Evolutionary conservation across 768 basidiomycete species (phyloP).

Genomic region (Tylopilus plumbeoviolaceoides): DNA sequence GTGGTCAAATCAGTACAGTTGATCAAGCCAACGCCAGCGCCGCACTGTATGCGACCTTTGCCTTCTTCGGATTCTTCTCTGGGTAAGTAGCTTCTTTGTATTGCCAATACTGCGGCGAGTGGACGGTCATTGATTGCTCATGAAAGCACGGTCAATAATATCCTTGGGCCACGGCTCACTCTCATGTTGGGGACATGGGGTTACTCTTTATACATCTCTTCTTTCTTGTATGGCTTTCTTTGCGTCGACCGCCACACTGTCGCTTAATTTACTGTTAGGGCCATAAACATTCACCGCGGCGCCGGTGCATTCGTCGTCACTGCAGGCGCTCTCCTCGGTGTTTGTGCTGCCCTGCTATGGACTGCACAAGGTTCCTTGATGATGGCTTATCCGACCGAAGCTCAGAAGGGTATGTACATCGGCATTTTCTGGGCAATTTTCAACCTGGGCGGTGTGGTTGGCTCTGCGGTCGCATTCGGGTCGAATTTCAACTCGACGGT

Average conservation of each 20-base stretch:
- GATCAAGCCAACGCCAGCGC: slow-evolving; percentile 68
- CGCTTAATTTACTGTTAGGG: slow-evolving; percentile 35
- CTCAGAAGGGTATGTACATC: slow-evolving; percentile 51
- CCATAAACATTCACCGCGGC: slow-evolving; percentile 34
- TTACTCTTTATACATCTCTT: slow-evolving; percentile 47
- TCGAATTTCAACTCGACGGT: slow-evolving; percentile 63
- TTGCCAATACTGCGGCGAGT: background rate
- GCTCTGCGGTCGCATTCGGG: slow-evolving; percentile 69
- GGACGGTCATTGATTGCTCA: background rate
- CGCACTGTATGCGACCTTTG: slow-evolving; percentile 62
- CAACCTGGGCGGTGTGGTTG: slow-evolving; percentile 76
- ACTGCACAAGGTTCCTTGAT: slow-evolving; percentile 49
- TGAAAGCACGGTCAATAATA: slow-evolving; percentile 68
- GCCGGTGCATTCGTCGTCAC: slow-evolving; percentile 44
- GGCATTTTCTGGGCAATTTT: slow-evolving; percentile 66
- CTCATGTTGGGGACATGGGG: slow-evolving; percentile 50
- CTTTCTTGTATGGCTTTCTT: slow-evolving; percentile 37
- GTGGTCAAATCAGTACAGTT: slow-evolving; percentile 62
- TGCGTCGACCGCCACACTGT: slow-evolving; percentile 12
- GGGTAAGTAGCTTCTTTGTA: slow-evolving; percentile 45
- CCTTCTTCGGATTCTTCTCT: slow-evolving; percentile 61
- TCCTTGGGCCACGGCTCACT: slow-evolving; percentile 46
- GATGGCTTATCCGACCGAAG: slow-evolving; percentile 55
- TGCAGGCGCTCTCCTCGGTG: slow-evolving; percentile 47
- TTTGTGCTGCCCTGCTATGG: slow-evolving; percentile 51